Evolutionary conservation across 495 filamentous ascomycete species (phyloP).

Genomic region (Apiosordaria backusii): DNA sequence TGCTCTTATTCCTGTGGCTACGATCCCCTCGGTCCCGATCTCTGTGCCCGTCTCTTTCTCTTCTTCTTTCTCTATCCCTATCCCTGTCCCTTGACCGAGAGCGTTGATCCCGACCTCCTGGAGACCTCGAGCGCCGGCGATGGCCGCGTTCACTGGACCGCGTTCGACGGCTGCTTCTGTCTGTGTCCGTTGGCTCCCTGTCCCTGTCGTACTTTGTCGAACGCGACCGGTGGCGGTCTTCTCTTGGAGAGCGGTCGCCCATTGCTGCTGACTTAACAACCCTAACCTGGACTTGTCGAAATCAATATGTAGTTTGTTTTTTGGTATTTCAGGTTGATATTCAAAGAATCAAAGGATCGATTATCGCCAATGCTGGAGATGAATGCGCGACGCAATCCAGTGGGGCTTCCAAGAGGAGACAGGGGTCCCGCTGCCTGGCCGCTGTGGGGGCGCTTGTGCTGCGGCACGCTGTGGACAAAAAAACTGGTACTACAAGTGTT

Average conservation of each 20-base stretch:
- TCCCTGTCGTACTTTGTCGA: slow-evolving; percentile 19
- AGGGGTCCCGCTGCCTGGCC: slow-evolving; percentile 8
- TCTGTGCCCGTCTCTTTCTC: slow-evolving; percentile 19
- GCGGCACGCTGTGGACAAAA: no score
- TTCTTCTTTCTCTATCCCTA: slow-evolving; percentile 18
- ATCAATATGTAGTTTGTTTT: neutral
- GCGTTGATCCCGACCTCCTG: slow-evolving; percentile 30
- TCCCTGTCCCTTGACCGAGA: slow-evolving; percentile 30
- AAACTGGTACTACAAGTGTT: no score
- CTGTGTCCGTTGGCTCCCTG: slow-evolving; percentile 10
- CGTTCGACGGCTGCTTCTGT: slow-evolving; percentile 22
- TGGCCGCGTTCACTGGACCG: slow-evolving; percentile 31
- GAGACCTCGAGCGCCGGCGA: slow-evolving; percentile 38
- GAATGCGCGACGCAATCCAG: neutral
- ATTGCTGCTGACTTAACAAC: slow-evolving; percentile 12
- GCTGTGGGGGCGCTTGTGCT: neutral
- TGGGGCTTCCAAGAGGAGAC: neutral
- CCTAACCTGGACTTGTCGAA: no score
- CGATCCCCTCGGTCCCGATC: slow-evolving; percentile 10
- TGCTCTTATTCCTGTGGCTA: slow-evolving; percentile 6
- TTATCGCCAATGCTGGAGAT: neutral
- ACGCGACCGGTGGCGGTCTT: slow-evolving; percentile 18
- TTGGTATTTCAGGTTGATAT: no score
- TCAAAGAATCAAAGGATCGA: neutral
- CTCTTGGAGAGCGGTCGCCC: slow-evolving; percentile 17